Evolutionary conservation across 345 rosid species (phyloP), one percentile per base, ranked within the genome.

Genomic region (Ricinus communis): DNA sequence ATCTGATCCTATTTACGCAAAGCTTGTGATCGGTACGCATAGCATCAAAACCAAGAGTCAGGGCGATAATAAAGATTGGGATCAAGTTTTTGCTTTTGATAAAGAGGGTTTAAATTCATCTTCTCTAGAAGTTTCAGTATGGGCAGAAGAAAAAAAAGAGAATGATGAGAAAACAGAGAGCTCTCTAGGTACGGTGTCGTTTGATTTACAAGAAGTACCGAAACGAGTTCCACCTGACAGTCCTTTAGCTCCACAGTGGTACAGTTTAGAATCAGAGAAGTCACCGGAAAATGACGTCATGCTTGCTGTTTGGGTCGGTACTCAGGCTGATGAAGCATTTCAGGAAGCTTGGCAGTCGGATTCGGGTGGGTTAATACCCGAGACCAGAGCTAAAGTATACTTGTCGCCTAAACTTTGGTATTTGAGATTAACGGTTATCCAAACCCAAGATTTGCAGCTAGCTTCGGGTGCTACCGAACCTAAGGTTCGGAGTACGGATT

Each of bases 341-440:
- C 98, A 89, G 74, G 98, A 93, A 74, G 96, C 98, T 1, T 93
- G 98, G 98, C 98, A 89, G 53, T 89, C 97, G 41, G 96, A 93
- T 70, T 93, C 97, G 60, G 97, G 97, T n/a, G 98, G 98, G 45
- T 74, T 91, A 73, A 84, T 87, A 16, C 90, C 87, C 58, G 96
- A 93, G 87, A 93, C 97, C 68, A 84, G 97, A 65, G 90, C 97
- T 50, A 93, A 93, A 68, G 96, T 93, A 11, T 93, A 91, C 74
- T 69, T 93, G 62, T 91, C 98, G 22, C 97, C 98, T 6, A 93
- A 88, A 84, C 92, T 93, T 30, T 93, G 98, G 98, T 93, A 91
- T 80, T 76, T 93, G 89, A 84, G 96, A 71, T 67, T 93, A 88
- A 93, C 97, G 96, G 97, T 91, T 50, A 91, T 91, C 88, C 97